phyloP scores from a whole-genome alignment of 768 basidiomycete species.

The Lyophyllum atratum region DNA sequence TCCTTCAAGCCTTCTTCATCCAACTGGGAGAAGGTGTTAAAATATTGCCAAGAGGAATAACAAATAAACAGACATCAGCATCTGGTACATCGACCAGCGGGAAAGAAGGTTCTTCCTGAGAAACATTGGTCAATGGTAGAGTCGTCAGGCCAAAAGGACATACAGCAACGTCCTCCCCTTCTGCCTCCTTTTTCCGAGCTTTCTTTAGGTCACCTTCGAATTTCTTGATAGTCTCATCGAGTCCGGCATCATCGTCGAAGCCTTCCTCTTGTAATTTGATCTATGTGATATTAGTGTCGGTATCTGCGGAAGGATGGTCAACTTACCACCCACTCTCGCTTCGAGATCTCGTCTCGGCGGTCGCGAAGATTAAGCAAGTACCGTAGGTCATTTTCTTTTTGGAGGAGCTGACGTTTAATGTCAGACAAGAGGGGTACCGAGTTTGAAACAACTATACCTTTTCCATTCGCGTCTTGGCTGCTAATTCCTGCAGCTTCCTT shows the following conservation, averaged over 20 bases:
- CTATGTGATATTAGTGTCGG: constrained; percentile 31
- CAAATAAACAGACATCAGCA: constrained; percentile 63
- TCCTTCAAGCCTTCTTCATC: constrained; percentile 93
- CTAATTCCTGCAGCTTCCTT: constrained; percentile 86
- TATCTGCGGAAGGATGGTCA: background rate
- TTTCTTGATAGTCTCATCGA: constrained; percentile 85
- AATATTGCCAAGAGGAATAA: background rate
- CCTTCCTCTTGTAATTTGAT: constrained; percentile 65
- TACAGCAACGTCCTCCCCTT: constrained; percentile 65
- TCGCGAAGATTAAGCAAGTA: constrained; percentile 67
- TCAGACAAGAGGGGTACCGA: background rate
- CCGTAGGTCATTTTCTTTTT: constrained; percentile 77
- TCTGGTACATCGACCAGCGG: constrained; percentile 93
- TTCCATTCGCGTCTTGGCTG: constrained; percentile 80
- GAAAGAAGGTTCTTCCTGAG: constrained; percentile 81
- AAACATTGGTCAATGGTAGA: background rate
- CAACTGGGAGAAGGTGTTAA: constrained; percentile 43
- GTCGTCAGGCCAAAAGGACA: constrained; percentile 9
- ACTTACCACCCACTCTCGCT: constrained; percentile 74
- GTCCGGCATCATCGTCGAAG: constrained; percentile 72
- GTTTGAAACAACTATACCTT: constrained; percentile 53
- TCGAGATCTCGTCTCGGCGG: constrained; percentile 55
- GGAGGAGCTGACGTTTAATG: constrained; percentile 48
- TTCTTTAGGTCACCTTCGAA: constrained; percentile 78
- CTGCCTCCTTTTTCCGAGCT: constrained; percentile 79